Evolutionary conservation across 768 basidiomycete species (phyloP).

Genomic region (Auricularia auricula-judae): DNA sequence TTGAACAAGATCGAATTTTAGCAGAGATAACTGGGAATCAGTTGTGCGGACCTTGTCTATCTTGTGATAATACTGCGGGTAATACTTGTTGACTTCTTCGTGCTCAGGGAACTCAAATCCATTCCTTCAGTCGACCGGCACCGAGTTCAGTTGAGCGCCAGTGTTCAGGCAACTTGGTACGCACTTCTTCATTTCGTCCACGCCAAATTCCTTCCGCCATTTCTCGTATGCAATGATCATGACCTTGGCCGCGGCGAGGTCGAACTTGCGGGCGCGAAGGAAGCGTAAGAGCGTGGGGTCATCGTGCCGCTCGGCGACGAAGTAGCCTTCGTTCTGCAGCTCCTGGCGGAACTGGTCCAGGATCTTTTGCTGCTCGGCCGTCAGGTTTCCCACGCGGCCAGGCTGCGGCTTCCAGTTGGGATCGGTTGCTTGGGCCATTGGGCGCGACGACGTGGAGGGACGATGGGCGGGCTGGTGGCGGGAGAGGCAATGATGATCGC

Average conservation of each 20-base stretch:
- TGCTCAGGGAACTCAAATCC: constrained; percentile 78
- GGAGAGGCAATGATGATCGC: too few relatives aligned
- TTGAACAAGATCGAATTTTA: background rate
- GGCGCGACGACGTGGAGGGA: background rate
- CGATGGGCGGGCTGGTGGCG: background rate
- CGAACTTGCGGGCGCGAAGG: constrained; percentile 87
- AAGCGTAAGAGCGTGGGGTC: constrained; percentile 69
- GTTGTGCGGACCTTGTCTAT: constrained; percentile 62
- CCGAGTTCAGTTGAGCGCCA: background rate
- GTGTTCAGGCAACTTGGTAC: constrained; percentile 14
- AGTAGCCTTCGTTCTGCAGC: constrained; percentile 46
- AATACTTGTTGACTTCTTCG: constrained; percentile 76
- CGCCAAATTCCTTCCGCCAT: constrained; percentile 81
- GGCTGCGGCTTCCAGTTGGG: constrained; percentile 37
- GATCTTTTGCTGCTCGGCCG: constrained; percentile 44
- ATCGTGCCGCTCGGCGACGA: constrained; percentile 55
- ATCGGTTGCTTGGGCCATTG: background rate
- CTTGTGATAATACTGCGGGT: constrained; percentile 95
- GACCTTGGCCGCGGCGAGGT: constrained; percentile 64
- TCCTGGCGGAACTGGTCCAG: constrained; percentile 61
- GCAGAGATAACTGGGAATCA: background rate
- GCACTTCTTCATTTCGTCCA: constrained; percentile 62
- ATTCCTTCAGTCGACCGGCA: constrained; percentile 32
- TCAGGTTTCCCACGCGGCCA: constrained; percentile 74
- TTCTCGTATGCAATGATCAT: constrained; percentile 79